These are phyloP conservation scores for Diplodia mutila DNA, from an alignment of 2,329 filamentous ascomycete species.

Conservation along the genomic window DNA sequence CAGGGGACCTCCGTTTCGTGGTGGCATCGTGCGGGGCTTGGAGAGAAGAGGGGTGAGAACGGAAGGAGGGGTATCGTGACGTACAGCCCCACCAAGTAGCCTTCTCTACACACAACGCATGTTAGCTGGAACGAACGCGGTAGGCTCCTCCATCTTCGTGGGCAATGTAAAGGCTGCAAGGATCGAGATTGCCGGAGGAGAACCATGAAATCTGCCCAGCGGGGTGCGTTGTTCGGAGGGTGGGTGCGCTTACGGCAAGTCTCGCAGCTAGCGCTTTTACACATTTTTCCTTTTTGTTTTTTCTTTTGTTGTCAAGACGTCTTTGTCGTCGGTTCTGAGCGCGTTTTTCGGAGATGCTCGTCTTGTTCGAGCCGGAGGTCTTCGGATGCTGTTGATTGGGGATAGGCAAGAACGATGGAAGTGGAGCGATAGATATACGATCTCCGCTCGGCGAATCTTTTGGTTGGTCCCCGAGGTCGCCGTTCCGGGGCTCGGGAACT, in stretches of 20 bases:
- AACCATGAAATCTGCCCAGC: neutral
- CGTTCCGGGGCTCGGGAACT: constrained; percentile 1
- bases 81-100: constrained; percentile 66
- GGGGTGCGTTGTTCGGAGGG: neutral
- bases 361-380: constrained; percentile 1
- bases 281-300: constrained; percentile 59
- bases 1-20: neutral
- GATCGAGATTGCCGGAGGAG: constrained; percentile 17
- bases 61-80: neutral
- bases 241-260: constrained; percentile 61
- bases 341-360: no score
- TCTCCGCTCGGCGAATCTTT: constrained; percentile 9
- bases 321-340: neutral
- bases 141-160: neutral
- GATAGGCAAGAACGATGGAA: neutral
- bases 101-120: constrained; percentile 51
- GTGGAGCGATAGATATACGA: constrained; percentile 20
- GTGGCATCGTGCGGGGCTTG: neutral
- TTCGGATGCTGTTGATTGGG: neutral
- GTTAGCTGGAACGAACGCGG: neutral
- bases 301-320: constrained; percentile 25
- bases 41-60: neutral
- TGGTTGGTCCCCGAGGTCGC: constrained; percentile 12
- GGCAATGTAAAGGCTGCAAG: neutral
- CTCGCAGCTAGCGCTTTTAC: constrained; percentile 64